Base-by-base conservation (phyloP, 179 eudicot species). In the Corrigiola litoralis region DNA sequence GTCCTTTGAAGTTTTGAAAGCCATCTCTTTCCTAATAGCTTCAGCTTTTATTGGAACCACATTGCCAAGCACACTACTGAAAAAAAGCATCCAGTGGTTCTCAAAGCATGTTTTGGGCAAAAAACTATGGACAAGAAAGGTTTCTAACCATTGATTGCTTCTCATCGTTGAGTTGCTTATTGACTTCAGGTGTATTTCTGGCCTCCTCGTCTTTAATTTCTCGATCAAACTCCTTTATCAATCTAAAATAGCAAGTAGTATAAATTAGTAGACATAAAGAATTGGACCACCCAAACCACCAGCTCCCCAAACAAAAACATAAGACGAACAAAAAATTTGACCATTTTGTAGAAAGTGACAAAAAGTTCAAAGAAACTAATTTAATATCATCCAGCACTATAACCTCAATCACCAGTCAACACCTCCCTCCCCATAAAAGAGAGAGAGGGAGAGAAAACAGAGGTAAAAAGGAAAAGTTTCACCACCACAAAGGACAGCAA, bases 151-250 rank as follows among this genome's bases (percentile, higher is more conserved):
- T 87, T 41, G 95, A 79, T 68, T 92, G 98, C 79, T 87, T 90
- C 84, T 85, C 96, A 63, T 92, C 98, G 54, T 92, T 92, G 25
- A 92, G 90, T 72, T 85, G 85, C 81, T 92, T 92, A 76, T 75
- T 84, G 61, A 90, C 83, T 72, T 90, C 98, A 46, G 92, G 89
- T 31, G 95, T 71, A 72, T 78, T 90, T 82, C 72, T 82, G 45
- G 78, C 50, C 76, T 92, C 96, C 73, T 90, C 96, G 45, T 92
- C 98, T 80, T 94, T 91, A 65, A 94, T 79, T 76, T 91, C 96
- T 27, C 97, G 96, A 80, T 94, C 99, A 85, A 94, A 94, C 74
- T 94, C 99, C 78, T 94, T 94, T 63, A 94, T 78, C 62, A 94
- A 77, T 74, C 99, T 94, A 65, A 66, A 69, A 59, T 4, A 32